A percentile compares a stretch with the other conserved stretches of the same genome.
Evolutionary conservation across 2,329 filamentous ascomycete species (phyloP).

Genomic region (Colletotrichum nymphaeae): DNA sequence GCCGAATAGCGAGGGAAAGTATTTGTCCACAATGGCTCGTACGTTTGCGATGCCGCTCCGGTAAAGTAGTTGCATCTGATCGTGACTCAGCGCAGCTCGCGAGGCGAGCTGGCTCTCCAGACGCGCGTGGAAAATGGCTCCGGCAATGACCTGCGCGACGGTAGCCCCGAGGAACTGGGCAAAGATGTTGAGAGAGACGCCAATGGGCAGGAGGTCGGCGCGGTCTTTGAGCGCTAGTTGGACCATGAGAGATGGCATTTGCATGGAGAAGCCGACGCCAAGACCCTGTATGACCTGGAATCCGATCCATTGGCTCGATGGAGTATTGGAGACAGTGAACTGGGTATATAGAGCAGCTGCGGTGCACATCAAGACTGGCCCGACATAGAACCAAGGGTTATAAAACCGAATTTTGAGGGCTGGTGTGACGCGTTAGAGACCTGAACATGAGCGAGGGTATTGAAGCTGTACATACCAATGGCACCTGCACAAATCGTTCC

Average conservation of each 20-base stretch:
- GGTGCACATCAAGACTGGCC: slow-evolving; percentile 14
- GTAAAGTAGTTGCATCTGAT: neutral
- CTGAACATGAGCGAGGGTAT: neutral
- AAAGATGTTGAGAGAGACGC: slow-evolving; percentile 34
- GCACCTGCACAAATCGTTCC: neutral
- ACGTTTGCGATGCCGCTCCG: neutral
- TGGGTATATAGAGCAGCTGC: slow-evolving; percentile 14
- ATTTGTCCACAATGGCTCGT: slow-evolving; percentile 42
- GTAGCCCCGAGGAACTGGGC: slow-evolving; percentile 33
- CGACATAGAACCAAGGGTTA: slow-evolving; percentile 26
- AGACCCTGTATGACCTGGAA: slow-evolving; percentile 33
- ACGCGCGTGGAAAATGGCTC: slow-evolving; percentile 38
- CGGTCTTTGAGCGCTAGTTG: slow-evolving; percentile 32
- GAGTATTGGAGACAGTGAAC: slow-evolving; percentile 26
- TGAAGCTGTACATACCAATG: neutral
- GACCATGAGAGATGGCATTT: slow-evolving; percentile 25
- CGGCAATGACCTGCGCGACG: slow-evolving; percentile 32
- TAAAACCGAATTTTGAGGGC: slow-evolving; percentile 27
- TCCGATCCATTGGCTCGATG: slow-evolving; percentile 29
- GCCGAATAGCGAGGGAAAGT: slow-evolving; percentile 50
- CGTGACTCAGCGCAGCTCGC: neutral
- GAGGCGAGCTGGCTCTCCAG: slow-evolving; percentile 17
- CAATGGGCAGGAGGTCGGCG: slow-evolving; percentile 21
- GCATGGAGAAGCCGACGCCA: slow-evolving; percentile 29
- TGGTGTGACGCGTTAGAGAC: neutral